Conservation (phyloP, 31 red algal species). For the Bonnemaisonia californica region DNA sequence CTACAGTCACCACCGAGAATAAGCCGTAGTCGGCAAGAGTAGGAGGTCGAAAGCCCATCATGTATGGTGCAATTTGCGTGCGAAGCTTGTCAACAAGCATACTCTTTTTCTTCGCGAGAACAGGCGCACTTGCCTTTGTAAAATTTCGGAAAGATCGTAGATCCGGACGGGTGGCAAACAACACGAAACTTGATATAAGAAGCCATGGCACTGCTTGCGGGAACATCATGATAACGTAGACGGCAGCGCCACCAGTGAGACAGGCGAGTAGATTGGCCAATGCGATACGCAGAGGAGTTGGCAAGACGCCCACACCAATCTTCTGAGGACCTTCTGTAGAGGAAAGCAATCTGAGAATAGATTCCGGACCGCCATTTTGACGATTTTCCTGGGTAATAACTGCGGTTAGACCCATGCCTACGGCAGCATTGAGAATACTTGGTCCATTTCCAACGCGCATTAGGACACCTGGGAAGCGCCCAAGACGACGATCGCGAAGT, state of each 20-base stretch:
- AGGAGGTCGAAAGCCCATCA: slow-evolving; percentile 64
- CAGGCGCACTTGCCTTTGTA: slow-evolving; percentile 54
- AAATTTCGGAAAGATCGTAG: slow-evolving; percentile 58
- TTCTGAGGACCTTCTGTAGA: slow-evolving; percentile 51
- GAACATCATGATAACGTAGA: slow-evolving; percentile 3
- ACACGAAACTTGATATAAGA: neutral
- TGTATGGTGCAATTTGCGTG: slow-evolving; percentile 70
- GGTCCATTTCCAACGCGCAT: neutral
- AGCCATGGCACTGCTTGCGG: slow-evolving; percentile 26
- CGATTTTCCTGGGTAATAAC: slow-evolving; percentile 8
- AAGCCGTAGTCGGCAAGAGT: slow-evolving; percentile 72
- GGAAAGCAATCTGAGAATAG: slow-evolving; percentile 35
- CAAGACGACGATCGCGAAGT: neutral
- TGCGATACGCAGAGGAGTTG: slow-evolving; percentile 7
- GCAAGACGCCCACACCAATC: slow-evolving; percentile 55
- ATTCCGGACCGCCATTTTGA: neutral
- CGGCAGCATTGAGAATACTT: slow-evolving; percentile 3
- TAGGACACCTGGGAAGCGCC: neutral
- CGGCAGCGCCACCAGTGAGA: neutral
- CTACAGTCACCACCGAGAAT: slow-evolving; percentile 69
- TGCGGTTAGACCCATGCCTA: slow-evolving; percentile 36
- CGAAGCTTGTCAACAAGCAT: slow-evolving; percentile 69
- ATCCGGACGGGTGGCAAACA: slow-evolving; percentile 79
- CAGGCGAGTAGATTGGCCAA: slow-evolving; percentile 5
- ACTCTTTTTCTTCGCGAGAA: slow-evolving; percentile 65